Evolutionary conservation across 2,329 filamentous ascomycete species (phyloP), one percentile per base, ranked within the genome.

Genomic region (Thielaviopsis musarum): DNA sequence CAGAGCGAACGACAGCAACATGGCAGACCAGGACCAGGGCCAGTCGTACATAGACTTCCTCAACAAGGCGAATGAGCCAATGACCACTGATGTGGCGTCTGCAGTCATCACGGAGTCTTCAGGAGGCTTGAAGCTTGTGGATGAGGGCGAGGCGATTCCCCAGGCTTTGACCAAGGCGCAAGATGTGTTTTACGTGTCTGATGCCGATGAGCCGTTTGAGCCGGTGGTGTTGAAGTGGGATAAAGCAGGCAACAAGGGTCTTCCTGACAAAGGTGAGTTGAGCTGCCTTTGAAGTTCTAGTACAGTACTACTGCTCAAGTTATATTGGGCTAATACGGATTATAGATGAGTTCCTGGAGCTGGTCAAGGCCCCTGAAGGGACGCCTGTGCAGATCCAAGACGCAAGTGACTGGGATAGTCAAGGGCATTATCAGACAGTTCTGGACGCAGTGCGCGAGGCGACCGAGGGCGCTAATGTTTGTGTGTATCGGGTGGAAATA

Each of bases 121-220:
- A 58, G 62, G 63, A n/a, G 69, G 71, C 58, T 76, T 82, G 66
- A 81, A 79, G 70, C 68, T 77, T 30, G 71, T 71, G 54, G 79
- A 82, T 65, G 66, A 74, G 62, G 76, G 78, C 64, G 75, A 78
- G 57, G 70, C 77, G 62, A 77, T 90, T 58, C 88, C 90, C 7
- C 70, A 74, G 56, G 71, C 72, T 3, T 75, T 91, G 58, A 70
- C 72, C 58, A 69, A 72, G 49, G 75, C 73, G 7, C 72, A 72
- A 58, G 78, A 76, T 51, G 83, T 85, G 67, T 26, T 57, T 15
- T 95, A 93, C 70, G 71, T 80, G 15, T 93, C 85, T 63, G 91
- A 95, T 61, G 82, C 88, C 34, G 90, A 95, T 69, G 88, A 94
- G 75, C 84, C 85, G 4, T 95, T 95, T 70, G 82, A 87, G 69